Conservation (phyloP, 441 rosid genomes). For the Croton laevigatus region DNA sequence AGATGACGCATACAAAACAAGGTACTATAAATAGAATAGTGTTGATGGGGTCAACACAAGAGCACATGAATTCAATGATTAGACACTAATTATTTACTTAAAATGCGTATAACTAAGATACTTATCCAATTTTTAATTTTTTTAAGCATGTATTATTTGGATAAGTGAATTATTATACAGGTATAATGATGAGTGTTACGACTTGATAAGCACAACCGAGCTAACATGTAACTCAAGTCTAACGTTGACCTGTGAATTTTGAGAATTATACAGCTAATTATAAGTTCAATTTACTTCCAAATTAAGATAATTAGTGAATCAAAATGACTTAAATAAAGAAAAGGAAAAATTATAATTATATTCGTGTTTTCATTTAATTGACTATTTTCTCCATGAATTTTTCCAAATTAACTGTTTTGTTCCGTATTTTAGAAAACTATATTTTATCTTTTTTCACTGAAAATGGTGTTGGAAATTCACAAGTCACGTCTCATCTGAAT, state of each 20-base stretch:
- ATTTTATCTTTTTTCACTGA: no score
- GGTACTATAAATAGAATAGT: no score
- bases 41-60: constrained; percentile 9
- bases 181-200: neutral
- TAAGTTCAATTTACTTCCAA: neutral
- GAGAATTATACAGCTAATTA: no score
- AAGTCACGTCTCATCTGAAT: no score
- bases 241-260: neutral
- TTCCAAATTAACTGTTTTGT: no score
- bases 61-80: constrained; percentile 26
- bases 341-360: no score
- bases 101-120: constrained; percentile 20
- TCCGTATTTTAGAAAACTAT: no score
- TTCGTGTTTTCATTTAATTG: no score
- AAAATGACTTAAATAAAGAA: neutral
- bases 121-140: neutral
- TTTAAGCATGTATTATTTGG: neutral
- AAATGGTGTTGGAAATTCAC: no score
- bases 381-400: no score
- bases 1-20: no score
- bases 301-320: neutral
- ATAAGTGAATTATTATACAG: neutral
- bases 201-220: neutral
- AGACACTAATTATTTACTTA: constrained; percentile 12
- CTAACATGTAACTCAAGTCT: neutral